phyloP scores from a whole-genome alignment of 768 basidiomycete genomes.

The Lactarius pseudohatsudake region DNA sequence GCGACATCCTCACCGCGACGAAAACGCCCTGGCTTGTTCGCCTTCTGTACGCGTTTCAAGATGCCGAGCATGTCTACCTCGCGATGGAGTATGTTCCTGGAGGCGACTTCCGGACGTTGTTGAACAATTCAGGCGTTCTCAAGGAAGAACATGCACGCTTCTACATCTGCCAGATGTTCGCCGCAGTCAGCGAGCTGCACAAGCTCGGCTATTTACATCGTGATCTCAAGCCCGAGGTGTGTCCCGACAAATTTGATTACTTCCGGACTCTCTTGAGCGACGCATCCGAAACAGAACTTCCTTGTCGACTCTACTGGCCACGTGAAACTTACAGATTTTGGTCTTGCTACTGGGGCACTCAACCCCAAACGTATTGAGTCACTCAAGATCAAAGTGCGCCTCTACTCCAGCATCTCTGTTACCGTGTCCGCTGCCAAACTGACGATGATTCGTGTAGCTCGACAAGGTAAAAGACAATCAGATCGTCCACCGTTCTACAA shows the following conservation, averaged over 20 bases:
- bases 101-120: slow-evolving; percentile 94
- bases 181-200: slow-evolving; percentile 89
- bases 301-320: slow-evolving; percentile 93
- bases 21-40: slow-evolving; percentile 97
- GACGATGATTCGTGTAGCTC: slow-evolving; percentile 50
- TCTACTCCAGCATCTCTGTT: not conserved
- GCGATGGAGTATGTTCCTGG: slow-evolving; percentile 99
- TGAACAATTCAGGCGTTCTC: slow-evolving; percentile 96
- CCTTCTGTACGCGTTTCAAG: slow-evolving; percentile 96
- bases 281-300: slow-evolving; percentile 68
- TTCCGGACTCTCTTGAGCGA: not conserved
- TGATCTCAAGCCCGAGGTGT: slow-evolving; percentile 94
- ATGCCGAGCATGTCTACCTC: slow-evolving; percentile 85
- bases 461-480: slow-evolving; percentile 96
- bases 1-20: slow-evolving; percentile 95
- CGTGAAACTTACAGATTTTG: slow-evolving; percentile 97
- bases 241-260: slow-evolving; percentile 25
- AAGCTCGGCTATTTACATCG: slow-evolving; percentile 98
- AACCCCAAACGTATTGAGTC: slow-evolving; percentile 95
- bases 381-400: slow-evolving; percentile 79
- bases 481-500: slow-evolving; percentile 84
- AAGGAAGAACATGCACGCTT: slow-evolving; percentile 97
- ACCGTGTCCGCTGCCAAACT: not conserved
- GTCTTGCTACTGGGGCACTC: slow-evolving; percentile 92
- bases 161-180: slow-evolving; percentile 99